phyloP scores from a whole-genome alignment of 331 rosid genomes.

The Erythrophleum ivorense region DNA sequence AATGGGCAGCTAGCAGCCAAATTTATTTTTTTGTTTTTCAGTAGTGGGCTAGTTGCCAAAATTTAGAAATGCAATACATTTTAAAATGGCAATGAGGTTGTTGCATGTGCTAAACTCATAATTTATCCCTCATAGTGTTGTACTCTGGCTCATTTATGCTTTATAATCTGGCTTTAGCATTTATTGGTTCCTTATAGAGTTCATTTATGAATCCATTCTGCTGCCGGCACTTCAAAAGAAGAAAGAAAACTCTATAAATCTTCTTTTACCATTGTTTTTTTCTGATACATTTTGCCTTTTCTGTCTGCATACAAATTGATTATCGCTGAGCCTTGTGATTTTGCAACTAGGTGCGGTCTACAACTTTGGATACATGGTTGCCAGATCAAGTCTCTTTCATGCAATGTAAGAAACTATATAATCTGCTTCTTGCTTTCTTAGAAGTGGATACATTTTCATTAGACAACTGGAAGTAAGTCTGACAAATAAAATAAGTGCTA shows the following conservation, averaged over 20 bases:
- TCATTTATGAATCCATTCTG: neutral
- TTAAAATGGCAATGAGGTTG: neutral
- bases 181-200: neutral
- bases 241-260: neutral
- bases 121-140: neutral
- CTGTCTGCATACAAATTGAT: constrained; percentile 9
- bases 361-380: constrained; percentile 95
- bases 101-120: neutral
- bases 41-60: neutral
- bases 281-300: neutral
- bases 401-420: constrained; percentile 71
- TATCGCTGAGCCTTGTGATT: constrained; percentile 33
- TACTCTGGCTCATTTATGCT: neutral
- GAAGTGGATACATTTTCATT: neutral
- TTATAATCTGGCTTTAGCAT: neutral
- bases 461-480: neutral
- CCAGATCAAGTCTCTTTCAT: constrained; percentile 88
- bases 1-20: neutral
- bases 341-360: constrained; percentile 75
- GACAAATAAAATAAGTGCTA: neutral
- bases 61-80: neutral
- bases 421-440: constrained; percentile 24
- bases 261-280: neutral
- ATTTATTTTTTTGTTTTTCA: neutral
- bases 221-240: neutral